Base-by-base conservation (phyloP, 139 green algal species). In the Auxenochlorella protothecoides region DNA sequence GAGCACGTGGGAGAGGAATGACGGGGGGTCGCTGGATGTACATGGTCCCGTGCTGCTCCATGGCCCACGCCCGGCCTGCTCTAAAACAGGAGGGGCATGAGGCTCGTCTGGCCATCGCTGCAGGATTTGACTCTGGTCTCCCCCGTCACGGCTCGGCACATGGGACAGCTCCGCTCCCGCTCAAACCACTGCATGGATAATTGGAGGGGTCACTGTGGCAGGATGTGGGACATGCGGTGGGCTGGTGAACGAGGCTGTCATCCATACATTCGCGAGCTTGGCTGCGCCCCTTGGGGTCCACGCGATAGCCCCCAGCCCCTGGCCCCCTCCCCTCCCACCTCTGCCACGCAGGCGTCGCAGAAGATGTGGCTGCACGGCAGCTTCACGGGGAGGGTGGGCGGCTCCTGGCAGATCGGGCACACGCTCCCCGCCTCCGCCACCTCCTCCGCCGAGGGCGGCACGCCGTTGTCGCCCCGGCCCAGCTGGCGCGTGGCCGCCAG, bases 341-440 rank as follows among this genome's bases (percentile, higher is more conserved):
- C 84, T 5, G 61, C 70, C 68, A 92, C 77, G 78, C 90, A 96
- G 14, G 84, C 79, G 7, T 90, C 79, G 68, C 90, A 96, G 73
- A 92, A 96, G 4, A 93, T 75, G 72, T 96, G 89, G 15, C 66
- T 68, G 70, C 90, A 96, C 10, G 59, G 59, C 59, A 95, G 77
- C 63, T 79, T 79, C 16, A 90, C 59, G 3, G 89, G 84, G 4
- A 55, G 60, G 2, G 27, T 44, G 27, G 27, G 27, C 27, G 27
- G 27, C 74, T 88, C 87, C 82, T 95, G 89, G 80, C 90, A 96
- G 53, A 96, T 93, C 51, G 90, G 74, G 83, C 90, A 96, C 57
- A 62, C 67, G n/a, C 72, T 74, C n/a, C 76, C 81, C 27, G 57
- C 74, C 62, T 77, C 83, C 57, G 67, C 65, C 14, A 85, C 63